Base-by-base conservation (phyloP, 352 stramenopile genomes). In the Globisporangium lucens region DNA sequence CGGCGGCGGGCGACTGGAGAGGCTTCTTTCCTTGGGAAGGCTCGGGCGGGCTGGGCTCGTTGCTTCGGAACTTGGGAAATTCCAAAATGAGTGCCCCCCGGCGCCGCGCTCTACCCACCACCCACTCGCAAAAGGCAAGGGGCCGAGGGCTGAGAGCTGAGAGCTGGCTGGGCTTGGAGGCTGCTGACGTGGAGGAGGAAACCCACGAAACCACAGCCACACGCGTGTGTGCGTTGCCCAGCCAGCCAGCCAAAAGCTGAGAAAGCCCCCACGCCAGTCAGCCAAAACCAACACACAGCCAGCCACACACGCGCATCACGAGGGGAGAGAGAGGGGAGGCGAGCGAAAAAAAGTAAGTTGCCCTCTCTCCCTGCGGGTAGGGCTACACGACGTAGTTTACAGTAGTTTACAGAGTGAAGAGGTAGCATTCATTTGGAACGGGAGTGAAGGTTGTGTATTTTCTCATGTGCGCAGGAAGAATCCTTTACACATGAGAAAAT, bases 21-120 rank as follows among this genome's bases (percentile, higher is more conserved):
- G 36, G 15, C 17, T 68, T 24, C 52, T 53, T 67, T 62, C 35
- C 66, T 47, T 22, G 47, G 60, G 53, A 38, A 58, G 51, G 57
- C 51, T 59, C 61, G 68, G 66, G 57, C 61, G 66, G 57, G 62
- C 65, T 49, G 67, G 64, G 61, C 62, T 71, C 67, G 36, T 67
- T 72, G 71, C 68, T 75, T 72, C 61, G 76, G 76, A 78, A 78
- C 79, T 74, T 71, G 79, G 83, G 74, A 85, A 93, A 91, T 90
- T 93, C 81, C 82, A 81, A 87, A 93, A 89, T 93, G 85, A 87
- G 17, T 65, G 38, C 55, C 20, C 7, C 29, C 51, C 41, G 20
- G 29, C 27, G 43, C 59, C 59, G 43, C 59, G 41, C 41, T 46
- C 46, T 41, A 36, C 33, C 17, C 61, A 30, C 61, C 61, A 66